These are phyloP conservation scores for Vishniacozyma victoriae DNA, from an alignment of 768 basidiomycete genomes.

Conservation along the genomic window DNA sequence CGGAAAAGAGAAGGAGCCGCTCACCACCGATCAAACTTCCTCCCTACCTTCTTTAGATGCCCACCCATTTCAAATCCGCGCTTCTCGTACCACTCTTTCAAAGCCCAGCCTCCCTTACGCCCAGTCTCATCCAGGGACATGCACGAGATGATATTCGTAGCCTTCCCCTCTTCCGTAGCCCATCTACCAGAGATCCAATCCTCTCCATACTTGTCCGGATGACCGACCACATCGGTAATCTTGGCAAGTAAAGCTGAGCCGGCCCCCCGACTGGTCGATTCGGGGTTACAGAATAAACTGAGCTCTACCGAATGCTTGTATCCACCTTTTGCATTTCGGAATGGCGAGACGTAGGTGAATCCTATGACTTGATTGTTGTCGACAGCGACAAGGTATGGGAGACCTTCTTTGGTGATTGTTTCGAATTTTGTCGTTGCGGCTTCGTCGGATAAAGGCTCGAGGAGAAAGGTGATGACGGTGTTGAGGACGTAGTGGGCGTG, in stretches of 20 bases:
- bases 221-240: neutral
- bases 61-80: neutral
- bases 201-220: neutral
- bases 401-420: neutral
- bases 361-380: neutral
- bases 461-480: neutral
- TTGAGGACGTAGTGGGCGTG: neutral
- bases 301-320: neutral
- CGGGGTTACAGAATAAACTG: neutral
- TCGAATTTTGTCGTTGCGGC: neutral
- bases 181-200: neutral
- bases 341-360: neutral
- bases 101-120: neutral
- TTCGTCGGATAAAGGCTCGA: neutral
- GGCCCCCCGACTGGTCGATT: too few relatives aligned
- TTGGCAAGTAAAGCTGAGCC: neutral
- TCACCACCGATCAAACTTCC: neutral
- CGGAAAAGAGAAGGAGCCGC: neutral
- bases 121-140: neutral
- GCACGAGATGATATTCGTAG: neutral
- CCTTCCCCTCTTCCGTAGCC: neutral
- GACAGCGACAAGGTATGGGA: neutral
- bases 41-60: neutral
- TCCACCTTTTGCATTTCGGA: neutral
- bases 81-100: neutral